These are phyloP conservation scores for Phlebiopsis gigantea DNA, from an alignment of 768 basidiomycete genomes.

Conservation along the genomic window DNA sequence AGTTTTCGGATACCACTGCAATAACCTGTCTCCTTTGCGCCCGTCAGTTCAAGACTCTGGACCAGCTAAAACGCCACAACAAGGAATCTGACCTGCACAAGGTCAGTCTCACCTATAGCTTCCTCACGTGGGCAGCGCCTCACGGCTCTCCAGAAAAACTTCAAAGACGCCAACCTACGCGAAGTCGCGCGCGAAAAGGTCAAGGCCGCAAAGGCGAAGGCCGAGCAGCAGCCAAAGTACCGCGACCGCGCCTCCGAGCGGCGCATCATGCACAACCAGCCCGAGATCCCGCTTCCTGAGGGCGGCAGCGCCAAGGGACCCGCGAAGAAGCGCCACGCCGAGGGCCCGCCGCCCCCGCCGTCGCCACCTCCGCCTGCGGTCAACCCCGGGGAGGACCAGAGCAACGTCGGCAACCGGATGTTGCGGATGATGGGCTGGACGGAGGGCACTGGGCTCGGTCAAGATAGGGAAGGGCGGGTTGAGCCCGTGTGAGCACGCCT, in stretches of 20 bases:
- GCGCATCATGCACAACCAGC: conserved; percentile 86
- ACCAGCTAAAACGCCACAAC: conserved; percentile 85
- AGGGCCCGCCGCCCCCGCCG: conserved; percentile 57
- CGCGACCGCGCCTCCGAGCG: conserved; percentile 94
- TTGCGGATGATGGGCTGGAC: conserved; percentile 99
- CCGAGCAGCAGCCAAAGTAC: conserved; percentile 67
- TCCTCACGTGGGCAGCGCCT: not conserved
- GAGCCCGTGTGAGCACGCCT: conserved; percentile 70
- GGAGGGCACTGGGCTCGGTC: conserved; percentile 83
- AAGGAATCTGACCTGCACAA: conserved; percentile 95
- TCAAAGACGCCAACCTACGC: conserved; percentile 63
- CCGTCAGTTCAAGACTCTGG: conserved; percentile 85
- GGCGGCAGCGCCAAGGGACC: conserved; percentile 34
- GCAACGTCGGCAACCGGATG: conserved; percentile 87
- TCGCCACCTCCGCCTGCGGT: conserved; percentile 57
- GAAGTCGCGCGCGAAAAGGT: conserved; percentile 72
- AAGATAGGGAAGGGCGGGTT: conserved; percentile 75
- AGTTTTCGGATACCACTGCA: conserved; percentile 72
- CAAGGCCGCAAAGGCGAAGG: conserved; percentile 33
- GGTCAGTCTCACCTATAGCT: conserved; percentile 36
- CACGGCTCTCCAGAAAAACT: conserved; percentile 65
- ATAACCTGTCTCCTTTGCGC: conserved; percentile 88
- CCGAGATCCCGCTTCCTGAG: conserved; percentile 66
- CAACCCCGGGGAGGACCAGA: conserved; percentile 75
- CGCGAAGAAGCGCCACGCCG: conserved; percentile 42